Evolutionary conservation across 352 stramenopile species (phyloP), one percentile per base, ranked within the genome.

Genomic region (Plasmopara viticola): DNA sequence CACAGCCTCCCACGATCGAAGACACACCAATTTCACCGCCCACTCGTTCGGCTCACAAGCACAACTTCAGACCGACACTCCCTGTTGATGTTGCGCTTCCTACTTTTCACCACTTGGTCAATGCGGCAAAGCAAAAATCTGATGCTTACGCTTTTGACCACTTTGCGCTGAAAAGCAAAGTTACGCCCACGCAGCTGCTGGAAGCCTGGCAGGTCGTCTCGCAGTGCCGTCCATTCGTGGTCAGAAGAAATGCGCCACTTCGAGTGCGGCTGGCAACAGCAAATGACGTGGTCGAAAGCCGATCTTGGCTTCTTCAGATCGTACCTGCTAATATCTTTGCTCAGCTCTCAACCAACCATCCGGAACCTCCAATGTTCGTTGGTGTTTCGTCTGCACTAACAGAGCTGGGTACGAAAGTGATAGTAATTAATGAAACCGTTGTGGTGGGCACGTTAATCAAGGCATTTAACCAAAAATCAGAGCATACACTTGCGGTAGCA

Each of bases 261-360:
- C 25, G 18, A 34, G 38, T 64, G 4, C 43, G 53, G 12, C 43
- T 57, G 9, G 55, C 57, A 8, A 54, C 44, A 2, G 9, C 43
- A 12, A 30, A 61, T 1, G 40, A 56, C 6, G 14, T 45, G 7
- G 35, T 30, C 10, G 35, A 30, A 2, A 29, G 60, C 9, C 29
- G 20, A 8, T 7, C 31, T 0, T 50, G 47, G 46, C 31, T 75
- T 33, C 44, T 81, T 56, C 70, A 78, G 44, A 54, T 81, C 15
- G 48, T 74, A 10, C 68, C 70, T 20, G 53, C 59, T 17, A 54
- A 67, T 37, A 43, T 64, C 18, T 81, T 72, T 39, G 55, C 62
- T 9, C 48, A 54, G 28, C 51, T 78, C 0, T 50, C 51, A 13
- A 29, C 50, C 10, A 46, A 50, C 33, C 68, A 55, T 34, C 55